Evolutionary conservation across 768 basidiomycete species (phyloP).

Genomic region (Lentinula raphanica): DNA sequence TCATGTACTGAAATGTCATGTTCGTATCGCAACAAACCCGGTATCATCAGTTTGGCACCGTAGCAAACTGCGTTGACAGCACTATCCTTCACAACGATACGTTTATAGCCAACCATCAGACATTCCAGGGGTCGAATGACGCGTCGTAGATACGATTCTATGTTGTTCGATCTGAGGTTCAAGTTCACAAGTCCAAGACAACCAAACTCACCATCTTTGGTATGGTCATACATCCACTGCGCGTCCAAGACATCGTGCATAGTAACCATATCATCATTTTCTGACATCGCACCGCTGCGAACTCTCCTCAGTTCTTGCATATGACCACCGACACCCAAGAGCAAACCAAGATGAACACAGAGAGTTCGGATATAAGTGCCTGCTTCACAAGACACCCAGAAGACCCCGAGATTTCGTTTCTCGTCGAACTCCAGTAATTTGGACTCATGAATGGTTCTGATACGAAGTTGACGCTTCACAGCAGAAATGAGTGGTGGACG

Average conservation of each 20-base stretch:
- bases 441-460: constrained; percentile 95
- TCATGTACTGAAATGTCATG: constrained; percentile 91
- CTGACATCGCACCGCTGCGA: constrained; percentile 91
- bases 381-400: constrained; percentile 98
- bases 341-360: constrained; percentile 92
- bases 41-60: constrained; percentile 99
- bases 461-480: constrained; percentile 95
- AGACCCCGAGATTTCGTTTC: constrained; percentile 92
- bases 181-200: constrained; percentile 1
- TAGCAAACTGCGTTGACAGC: constrained; percentile 99
- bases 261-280: constrained; percentile 97
- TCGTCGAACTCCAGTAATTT: constrained; percentile 96
- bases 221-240: constrained; percentile 98
- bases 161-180: background rate
- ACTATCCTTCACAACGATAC: constrained; percentile 98
- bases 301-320: constrained; percentile 98
- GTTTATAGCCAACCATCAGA: constrained; percentile 92
- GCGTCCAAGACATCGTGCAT: constrained; percentile 99
- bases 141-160: constrained; percentile 94
- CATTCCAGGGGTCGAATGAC: constrained; percentile 93
- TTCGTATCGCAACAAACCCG: constrained; percentile 94
- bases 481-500: constrained; percentile 98
- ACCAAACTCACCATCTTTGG: constrained; percentile 77
- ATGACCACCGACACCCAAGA: constrained; percentile 97
- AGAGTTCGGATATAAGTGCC: constrained; percentile 95